Base-by-base conservation (phyloP, 1,284 basidiomycete species). In the Ustilago shanxiensis region DNA sequence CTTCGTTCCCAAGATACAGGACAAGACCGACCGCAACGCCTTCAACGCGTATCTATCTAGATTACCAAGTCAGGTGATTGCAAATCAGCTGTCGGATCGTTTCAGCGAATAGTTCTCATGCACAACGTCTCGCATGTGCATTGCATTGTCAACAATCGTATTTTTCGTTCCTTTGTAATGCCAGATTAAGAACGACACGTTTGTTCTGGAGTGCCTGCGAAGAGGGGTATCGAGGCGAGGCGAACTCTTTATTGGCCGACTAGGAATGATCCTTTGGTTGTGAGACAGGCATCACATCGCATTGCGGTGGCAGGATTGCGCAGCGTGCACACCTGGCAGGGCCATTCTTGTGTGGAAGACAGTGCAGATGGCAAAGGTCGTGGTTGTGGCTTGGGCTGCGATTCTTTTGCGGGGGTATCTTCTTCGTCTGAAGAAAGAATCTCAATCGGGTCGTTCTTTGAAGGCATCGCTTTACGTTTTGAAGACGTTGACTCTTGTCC, bases 1-100 rank as follows among this genome's bases (percentile, higher is more conserved):
- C 4, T 83, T 81, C 55, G 76, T 80, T 10, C 61, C 66, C 29
- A 77, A 78, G 60, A 65, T 71, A 50, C 68, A 70, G 47, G 79
- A 83, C 65, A 83, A 80, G 66, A 49, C 66, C 10, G 81, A 83
- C 41, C 70, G 70, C 16, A 69, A 60, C 24, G 63, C 66, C n/a
- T 69, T 77, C 60, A 70, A 44, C 16, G 54, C 60, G 0, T 77
- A 77, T 33, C 18, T 72, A 29, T 53, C 70, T 0, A 35, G 74
- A 33, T 47, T 77, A 16, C 66, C 74, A 13, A 72, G 47, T 44
- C 65, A 66, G 44, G 41, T 35, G 20, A 31, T 69, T 14, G 74
- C 74, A 0, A 77, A 70, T 47, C 66, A 72, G 70, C 70, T 77
- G 33, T 44, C 55, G 56, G 70, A 76, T 39, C 53, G 60, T 3